Conservation (phyloP, 306 rosid genomes). For the Vachellia pachyceras region DNA sequence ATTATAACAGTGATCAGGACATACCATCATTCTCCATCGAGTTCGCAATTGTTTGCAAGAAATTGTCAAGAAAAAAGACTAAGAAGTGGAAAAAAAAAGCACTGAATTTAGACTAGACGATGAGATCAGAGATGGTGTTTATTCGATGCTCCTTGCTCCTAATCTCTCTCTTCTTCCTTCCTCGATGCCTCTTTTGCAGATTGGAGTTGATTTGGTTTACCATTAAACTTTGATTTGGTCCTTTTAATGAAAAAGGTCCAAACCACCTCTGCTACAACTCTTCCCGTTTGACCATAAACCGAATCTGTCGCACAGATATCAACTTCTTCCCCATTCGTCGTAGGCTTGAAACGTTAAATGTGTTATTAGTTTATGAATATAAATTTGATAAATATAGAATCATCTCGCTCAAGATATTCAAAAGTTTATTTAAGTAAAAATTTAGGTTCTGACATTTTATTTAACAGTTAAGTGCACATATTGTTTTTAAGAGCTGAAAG, state of each 20-base stretch:
- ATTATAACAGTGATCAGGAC: slow-evolving; percentile 1
- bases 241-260: background rate
- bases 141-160: background rate
- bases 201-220: background rate
- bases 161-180: background rate
- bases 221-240: background rate
- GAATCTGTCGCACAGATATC: background rate
- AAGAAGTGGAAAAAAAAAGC: background rate
- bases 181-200: background rate
- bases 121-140: background rate
- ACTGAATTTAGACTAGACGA: background rate
- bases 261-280: background rate
- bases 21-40: slow-evolving; percentile 40
- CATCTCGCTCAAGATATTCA: too few relatives aligned
- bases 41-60: background rate
- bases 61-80: background rate
- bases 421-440: background rate
- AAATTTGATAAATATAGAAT: too few relatives aligned
- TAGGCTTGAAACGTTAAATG: too few relatives aligned
- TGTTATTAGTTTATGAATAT: too few relatives aligned
- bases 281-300: background rate
- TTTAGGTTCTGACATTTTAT: background rate
- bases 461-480: background rate
- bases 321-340: background rate
- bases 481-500: background rate